These are phyloP conservation scores for Ganoderma sinense DNA, from an alignment of 1,284 basidiomycete species.

Conservation along the genomic window DNA sequence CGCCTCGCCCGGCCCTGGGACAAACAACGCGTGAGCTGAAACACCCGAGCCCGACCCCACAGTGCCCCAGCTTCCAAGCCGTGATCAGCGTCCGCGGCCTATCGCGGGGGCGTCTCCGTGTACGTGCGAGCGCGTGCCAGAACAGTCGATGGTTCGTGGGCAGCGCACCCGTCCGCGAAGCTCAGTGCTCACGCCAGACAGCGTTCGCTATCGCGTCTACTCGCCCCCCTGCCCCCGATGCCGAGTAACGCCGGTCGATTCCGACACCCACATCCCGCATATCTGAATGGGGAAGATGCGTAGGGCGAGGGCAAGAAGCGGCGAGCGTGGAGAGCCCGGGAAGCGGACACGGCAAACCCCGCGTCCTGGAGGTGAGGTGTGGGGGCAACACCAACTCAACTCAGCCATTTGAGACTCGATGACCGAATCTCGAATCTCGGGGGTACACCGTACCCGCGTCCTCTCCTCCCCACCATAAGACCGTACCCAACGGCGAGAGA, in stretches of 20 bases:
- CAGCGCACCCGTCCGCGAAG: constrained; percentile 7
- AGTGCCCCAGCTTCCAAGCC: background rate
- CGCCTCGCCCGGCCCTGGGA: too few relatives aligned
- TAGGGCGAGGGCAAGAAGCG: background rate
- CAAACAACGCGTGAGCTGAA: too few relatives aligned
- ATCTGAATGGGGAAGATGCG: too few relatives aligned
- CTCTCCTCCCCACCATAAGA: background rate
- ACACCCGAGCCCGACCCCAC: too few relatives aligned
- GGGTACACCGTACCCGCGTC: background rate
- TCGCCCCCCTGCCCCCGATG: too few relatives aligned
- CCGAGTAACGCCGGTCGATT: too few relatives aligned
- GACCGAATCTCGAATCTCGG: background rate
- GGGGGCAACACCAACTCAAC: background rate
- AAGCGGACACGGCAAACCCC: background rate
- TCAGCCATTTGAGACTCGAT: too few relatives aligned
- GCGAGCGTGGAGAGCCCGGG: background rate
- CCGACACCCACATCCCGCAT: too few relatives aligned
- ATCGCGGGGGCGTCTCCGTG: background rate
- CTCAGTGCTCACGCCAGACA: constrained; percentile 1
- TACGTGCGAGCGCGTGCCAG: too few relatives aligned
- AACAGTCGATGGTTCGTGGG: too few relatives aligned
- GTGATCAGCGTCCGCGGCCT: background rate
- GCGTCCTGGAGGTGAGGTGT: too few relatives aligned
- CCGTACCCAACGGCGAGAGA: background rate
- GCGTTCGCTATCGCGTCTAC: background rate